Conservation (phyloP, 345 rosid genomes). For the Eucalyptus camaldulensis region DNA sequence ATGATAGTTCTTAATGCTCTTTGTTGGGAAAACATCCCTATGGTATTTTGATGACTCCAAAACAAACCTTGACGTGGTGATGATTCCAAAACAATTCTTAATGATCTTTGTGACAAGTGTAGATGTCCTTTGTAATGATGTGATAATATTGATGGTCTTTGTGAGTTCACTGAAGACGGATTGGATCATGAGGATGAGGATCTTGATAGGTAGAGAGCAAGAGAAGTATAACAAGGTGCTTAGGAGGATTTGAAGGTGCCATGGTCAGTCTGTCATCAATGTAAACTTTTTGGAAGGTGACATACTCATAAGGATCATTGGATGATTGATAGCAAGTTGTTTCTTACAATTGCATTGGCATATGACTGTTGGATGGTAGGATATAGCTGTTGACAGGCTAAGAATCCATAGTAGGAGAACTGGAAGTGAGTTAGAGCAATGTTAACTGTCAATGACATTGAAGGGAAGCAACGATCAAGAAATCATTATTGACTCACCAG, state of each 20-base stretch:
- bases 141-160: neutral
- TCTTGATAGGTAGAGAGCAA: neutral
- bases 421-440: neutral
- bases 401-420: neutral
- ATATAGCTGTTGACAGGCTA: neutral
- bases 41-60: no score
- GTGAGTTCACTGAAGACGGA: neutral
- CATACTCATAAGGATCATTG: neutral
- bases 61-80: no score
- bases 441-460: neutral
- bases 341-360: accelerated
- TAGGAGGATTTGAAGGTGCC: neutral
- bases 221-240: neutral
- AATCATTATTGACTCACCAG: neutral
- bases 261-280: neutral
- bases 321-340: neutral
- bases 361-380: neutral
- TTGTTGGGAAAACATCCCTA: no score
- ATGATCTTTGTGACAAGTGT: neutral
- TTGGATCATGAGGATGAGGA: neutral
- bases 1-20: no score
- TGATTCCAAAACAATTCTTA: no score
- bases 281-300: neutral
- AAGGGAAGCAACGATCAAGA: neutral
- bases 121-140: neutral